Percentiles rank a stretch among this genome's conserved stretches.
Conservation (phyloP, 345 rosid species). For the Camelina laxa region DNA sequence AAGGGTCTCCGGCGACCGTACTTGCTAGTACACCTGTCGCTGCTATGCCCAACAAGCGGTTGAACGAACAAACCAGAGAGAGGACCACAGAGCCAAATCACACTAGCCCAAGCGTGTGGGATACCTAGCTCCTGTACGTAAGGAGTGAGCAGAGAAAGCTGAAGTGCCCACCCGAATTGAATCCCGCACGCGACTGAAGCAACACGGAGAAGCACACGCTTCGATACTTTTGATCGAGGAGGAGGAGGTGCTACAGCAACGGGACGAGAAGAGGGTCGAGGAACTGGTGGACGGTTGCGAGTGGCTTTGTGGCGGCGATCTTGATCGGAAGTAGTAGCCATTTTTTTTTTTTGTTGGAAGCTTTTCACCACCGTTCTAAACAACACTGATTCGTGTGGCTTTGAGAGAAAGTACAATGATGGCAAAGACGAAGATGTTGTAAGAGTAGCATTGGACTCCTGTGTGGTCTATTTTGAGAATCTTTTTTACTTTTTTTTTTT, state of each 20-base stretch:
- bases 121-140: slow-evolving; percentile 98
- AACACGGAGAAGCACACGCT: slow-evolving; percentile 76
- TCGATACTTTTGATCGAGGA: slow-evolving; percentile 51
- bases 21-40: slow-evolving; percentile 82
- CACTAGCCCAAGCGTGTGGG: slow-evolving; percentile 95
- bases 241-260: slow-evolving; percentile 13
- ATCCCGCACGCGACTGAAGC: slow-evolving; percentile 94
- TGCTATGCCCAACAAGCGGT: slow-evolving; percentile 88
- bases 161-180: slow-evolving; percentile 98
- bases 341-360: not conserved
- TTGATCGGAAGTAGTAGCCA: slow-evolving; percentile 40
- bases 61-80: slow-evolving; percentile 90
- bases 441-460: slow-evolving; percentile 20
- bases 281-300: slow-evolving; percentile 38
- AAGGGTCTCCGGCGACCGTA: slow-evolving; percentile 95
- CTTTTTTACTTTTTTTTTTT: slow-evolving; percentile 17
- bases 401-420: slow-evolving; percentile 36
- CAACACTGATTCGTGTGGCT: slow-evolving; percentile 1
- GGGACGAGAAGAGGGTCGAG: slow-evolving; percentile 41
- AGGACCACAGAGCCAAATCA: slow-evolving; percentile 98
- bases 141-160: slow-evolving; percentile 91
- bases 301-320: slow-evolving; percentile 46
- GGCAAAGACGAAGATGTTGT: slow-evolving; percentile 9
- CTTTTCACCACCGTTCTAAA: slow-evolving; percentile 4
- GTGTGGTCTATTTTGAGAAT: slow-evolving; percentile 10